Evolutionary conservation across 345 rosid genomes (phyloP).

Genomic region (Eucalyptus globulus): DNA sequence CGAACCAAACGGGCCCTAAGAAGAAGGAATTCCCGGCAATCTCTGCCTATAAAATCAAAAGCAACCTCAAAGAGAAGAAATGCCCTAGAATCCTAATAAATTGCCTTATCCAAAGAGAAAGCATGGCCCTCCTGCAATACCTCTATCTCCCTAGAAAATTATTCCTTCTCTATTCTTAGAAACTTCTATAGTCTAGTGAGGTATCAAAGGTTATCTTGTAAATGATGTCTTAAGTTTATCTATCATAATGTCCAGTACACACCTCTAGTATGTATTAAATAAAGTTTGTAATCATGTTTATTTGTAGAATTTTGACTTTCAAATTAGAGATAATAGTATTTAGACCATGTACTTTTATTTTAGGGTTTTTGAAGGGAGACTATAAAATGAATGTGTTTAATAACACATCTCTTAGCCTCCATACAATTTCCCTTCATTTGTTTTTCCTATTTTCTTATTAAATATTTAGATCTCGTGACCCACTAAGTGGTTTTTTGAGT

Average conservation of each 20-base stretch:
- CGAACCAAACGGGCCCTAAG: no score
- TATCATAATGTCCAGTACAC: neutral
- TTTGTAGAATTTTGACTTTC: neutral
- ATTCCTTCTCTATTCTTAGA: neutral
- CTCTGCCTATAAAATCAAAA: neutral
- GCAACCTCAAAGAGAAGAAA: neutral
- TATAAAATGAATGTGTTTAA: no score
- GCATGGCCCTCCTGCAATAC: neutral
- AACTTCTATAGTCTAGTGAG: neutral
- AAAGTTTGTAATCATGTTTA: neutral
- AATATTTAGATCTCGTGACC: no score
- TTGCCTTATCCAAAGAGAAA: neutral
- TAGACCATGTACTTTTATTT: no score
- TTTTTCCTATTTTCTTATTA: no score
- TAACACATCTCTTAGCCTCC: no score
- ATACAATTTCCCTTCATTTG: no score
- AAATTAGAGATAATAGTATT: no score
- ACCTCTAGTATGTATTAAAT: neutral
- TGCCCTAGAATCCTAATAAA: neutral
- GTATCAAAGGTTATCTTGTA: neutral
- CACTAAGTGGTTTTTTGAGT: no score
- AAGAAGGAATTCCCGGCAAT: neutral
- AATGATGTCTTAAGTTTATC: neutral
- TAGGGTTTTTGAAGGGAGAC: no score
- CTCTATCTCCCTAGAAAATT: neutral